Percentiles rank a stretch among this genome's conserved stretches.
Conservation (phyloP, 108 stramenopile species). For the Chaetoceros muelleri region DNA sequence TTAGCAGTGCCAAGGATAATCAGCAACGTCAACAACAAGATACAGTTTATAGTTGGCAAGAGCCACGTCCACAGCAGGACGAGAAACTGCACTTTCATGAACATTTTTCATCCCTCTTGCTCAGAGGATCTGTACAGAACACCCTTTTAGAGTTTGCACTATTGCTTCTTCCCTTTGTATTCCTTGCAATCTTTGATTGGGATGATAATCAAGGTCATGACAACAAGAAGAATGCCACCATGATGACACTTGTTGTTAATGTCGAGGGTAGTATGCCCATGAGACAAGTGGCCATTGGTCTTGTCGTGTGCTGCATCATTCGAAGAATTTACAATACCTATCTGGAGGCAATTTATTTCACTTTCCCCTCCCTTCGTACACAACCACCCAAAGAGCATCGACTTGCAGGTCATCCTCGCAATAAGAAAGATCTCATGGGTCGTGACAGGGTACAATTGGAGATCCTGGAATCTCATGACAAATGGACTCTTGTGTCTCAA, state of each 20-base stretch:
- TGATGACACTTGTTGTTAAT: too few species aligned
- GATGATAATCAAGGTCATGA: too few species aligned
- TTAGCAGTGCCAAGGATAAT: too few species aligned
- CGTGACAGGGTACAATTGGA: constrained; percentile 5
- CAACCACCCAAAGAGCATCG: constrained; percentile 9
- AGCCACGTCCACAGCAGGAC: neutral
- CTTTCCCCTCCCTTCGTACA: constrained; percentile 4
- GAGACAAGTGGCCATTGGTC: neutral
- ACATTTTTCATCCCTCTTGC: neutral
- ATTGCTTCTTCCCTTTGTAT: neutral
- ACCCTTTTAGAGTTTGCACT: neutral
- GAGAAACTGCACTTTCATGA: neutral
- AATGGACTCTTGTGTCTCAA: constrained; percentile 3
- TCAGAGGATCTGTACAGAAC: neutral
- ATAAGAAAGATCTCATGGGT: constrained; percentile 3
- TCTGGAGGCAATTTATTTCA: constrained; percentile 11
- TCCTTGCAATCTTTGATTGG: neutral
- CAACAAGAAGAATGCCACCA: too few species aligned
- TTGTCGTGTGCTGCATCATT: neutral
- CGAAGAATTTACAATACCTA: constrained; percentile 10
- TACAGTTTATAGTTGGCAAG: constrained; percentile 8
- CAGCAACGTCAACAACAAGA: too few species aligned
- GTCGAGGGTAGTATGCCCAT: constrained; percentile 1
- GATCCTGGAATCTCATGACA: constrained; percentile 10
- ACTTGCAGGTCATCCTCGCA: neutral